Conservation (phyloP, 768 basidiomycete genomes). For the Pleurotus salmoneostramineus region DNA sequence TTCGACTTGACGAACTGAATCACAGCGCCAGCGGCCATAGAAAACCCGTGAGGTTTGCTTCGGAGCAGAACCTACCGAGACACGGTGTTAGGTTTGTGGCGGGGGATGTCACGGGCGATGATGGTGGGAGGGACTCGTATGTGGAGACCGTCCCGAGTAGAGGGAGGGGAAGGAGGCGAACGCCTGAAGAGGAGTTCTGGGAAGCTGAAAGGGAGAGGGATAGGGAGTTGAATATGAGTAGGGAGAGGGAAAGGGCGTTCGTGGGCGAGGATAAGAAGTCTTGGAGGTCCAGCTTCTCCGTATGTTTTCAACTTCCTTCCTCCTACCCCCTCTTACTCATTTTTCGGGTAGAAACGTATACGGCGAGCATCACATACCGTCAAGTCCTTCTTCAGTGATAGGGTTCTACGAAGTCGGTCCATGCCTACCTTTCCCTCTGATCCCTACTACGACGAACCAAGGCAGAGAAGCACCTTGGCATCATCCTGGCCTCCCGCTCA, state of each 20-base stretch:
- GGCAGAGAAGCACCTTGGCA: not conserved
- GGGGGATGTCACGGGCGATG: not conserved
- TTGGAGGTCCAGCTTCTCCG: not conserved
- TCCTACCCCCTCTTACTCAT: not conserved
- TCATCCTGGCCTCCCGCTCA: not conserved
- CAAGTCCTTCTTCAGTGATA: conserved; percentile 2
- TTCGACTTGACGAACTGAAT: not conserved
- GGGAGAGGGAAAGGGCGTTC: not conserved
- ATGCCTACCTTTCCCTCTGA: conserved; percentile 2
- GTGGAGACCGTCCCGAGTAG: not conserved
- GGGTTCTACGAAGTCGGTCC: not conserved
- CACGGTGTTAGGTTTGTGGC: not conserved
- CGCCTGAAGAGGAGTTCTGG: not conserved
- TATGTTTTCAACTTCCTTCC: not conserved
- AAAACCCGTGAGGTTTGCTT: conserved; percentile 1
- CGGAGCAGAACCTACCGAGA: conserved; percentile 1
- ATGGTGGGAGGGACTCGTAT: not conserved
- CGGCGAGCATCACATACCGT: not conserved
- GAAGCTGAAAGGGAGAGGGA: not conserved
- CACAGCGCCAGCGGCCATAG: not conserved
- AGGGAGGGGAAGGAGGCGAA: not conserved
- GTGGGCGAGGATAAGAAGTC: not conserved
- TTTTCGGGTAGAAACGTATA: not conserved
- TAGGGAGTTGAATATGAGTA: not conserved
- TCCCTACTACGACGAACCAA: not conserved